Evolutionary conservation across 768 basidiomycete genomes (phyloP).

Genomic region (Naganishia onofrii): DNA sequence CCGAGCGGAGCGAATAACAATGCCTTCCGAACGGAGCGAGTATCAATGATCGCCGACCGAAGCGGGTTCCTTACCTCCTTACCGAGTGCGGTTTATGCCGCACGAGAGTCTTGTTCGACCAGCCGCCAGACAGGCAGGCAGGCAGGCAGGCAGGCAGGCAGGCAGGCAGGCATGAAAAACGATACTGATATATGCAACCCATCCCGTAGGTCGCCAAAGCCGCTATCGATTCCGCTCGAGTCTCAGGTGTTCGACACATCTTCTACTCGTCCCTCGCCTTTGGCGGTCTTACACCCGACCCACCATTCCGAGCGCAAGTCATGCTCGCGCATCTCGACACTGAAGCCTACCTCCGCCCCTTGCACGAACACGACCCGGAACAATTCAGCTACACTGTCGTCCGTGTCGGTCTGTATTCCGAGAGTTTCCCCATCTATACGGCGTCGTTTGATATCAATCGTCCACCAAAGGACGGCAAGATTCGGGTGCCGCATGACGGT

Average conservation of each 20-base stretch:
- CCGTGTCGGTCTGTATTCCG: constrained; percentile 30
- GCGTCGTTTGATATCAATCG: constrained; percentile 7
- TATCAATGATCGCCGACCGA: no score
- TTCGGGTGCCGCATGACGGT: constrained; percentile 28
- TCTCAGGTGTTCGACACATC: constrained; percentile 30
- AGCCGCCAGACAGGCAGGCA: no score
- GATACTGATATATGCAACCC: no score
- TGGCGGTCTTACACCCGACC: constrained; percentile 7
- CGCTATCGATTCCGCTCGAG: constrained; percentile 33
- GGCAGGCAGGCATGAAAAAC: no score
- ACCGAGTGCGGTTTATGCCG: no score
- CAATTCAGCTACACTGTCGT: constrained; percentile 27
- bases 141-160: no score
- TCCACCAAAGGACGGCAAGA: neutral
- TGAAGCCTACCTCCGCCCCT: constrained; percentile 16
- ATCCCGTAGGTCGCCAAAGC: constrained; percentile 29
- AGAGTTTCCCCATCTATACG: constrained; percentile 26
- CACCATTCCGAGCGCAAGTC: constrained; percentile 17
- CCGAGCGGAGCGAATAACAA: no score
- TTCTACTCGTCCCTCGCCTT: constrained; percentile 36
- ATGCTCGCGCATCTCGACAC: constrained; percentile 31
- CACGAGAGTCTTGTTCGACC: no score
- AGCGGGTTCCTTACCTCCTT: no score
- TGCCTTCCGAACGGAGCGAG: no score
- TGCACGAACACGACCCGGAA: neutral